Conservation (phyloP, 495 filamentous ascomycete genomes). For the Collariella sp. region DNA sequence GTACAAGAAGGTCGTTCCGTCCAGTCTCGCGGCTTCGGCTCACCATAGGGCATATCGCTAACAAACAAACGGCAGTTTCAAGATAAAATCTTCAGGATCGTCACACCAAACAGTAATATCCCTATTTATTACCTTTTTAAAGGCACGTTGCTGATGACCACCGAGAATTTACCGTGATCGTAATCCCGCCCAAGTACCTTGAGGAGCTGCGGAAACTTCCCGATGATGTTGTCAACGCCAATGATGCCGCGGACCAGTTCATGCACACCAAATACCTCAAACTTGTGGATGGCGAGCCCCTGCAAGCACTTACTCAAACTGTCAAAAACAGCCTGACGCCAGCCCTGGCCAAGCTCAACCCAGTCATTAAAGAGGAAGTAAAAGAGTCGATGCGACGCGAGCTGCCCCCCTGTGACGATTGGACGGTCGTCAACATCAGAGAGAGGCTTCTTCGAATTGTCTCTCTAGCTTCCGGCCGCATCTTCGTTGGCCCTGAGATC, state of each 20-base stretch:
- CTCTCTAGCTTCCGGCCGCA: constrained; percentile 47
- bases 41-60: not conserved
- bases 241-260: constrained; percentile 23
- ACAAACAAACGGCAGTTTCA: constrained; percentile 21
- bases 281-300: constrained; percentile 4
- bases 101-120: constrained; percentile 22
- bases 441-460: constrained; percentile 39
- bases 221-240: constrained; percentile 30
- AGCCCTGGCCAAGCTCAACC: constrained; percentile 19
- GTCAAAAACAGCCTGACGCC: constrained; percentile 25
- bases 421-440: constrained; percentile 36
- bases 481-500: constrained; percentile 48
- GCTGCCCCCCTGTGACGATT: constrained; percentile 31
- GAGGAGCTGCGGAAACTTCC: constrained; percentile 30
- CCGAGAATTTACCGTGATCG: constrained; percentile 20
- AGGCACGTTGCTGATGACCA: not conserved
- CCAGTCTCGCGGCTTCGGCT: not conserved
- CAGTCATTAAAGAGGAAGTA: constrained; percentile 22
- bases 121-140: not conserved
- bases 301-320: constrained; percentile 18
- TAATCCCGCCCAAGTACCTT: constrained; percentile 28
- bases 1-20: constrained; percentile 25
- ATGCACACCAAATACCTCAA: constrained; percentile 25
- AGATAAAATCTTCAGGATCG: constrained; percentile 26
- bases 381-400: constrained; percentile 16